Conservation (phyloP, 495 filamentous ascomycete genomes). For the Penicillium odoratum region DNA sequence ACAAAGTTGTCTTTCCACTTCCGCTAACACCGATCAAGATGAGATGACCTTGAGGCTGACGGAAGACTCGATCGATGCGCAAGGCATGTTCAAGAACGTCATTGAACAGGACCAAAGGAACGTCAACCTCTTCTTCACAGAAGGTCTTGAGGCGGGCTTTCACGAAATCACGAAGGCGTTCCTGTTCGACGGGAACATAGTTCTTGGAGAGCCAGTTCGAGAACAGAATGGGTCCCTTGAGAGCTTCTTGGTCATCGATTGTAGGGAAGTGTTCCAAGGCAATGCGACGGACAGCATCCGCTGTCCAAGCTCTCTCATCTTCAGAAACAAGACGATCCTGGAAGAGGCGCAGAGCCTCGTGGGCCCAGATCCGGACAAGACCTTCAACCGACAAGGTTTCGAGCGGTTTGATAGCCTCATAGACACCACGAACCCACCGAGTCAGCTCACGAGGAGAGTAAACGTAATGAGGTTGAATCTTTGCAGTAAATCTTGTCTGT, state of each 20-base stretch:
- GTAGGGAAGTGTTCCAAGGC: slow-evolving; percentile 90
- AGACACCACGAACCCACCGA: slow-evolving; percentile 93
- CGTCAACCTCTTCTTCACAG: slow-evolving; percentile 99
- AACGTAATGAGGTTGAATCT: slow-evolving; percentile 97
- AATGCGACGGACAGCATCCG: slow-evolving; percentile 77
- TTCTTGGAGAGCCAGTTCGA: slow-evolving; percentile 99
- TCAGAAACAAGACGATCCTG: slow-evolving; percentile 93
- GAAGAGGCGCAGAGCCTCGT: slow-evolving; percentile 94
- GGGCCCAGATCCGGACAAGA: slow-evolving; percentile 95
- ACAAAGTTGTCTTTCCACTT: slow-evolving; percentile 96
- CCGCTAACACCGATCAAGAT: slow-evolving; percentile 98
- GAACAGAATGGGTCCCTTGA: slow-evolving; percentile 93
- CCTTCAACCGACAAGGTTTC: slow-evolving; percentile 87
- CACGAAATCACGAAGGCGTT: slow-evolving; percentile 92
- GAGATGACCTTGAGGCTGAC: slow-evolving; percentile 95
- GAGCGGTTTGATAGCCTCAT: slow-evolving; percentile 91
- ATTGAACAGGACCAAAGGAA: slow-evolving; percentile 95
- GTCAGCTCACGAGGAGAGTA: slow-evolving; percentile 98
- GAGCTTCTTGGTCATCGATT: slow-evolving; percentile 81
- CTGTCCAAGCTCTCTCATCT: slow-evolving; percentile 94
- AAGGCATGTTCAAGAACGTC: slow-evolving; percentile 97
- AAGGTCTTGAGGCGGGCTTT: slow-evolving; percentile 97
- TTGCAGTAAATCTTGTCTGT: slow-evolving; percentile 86
- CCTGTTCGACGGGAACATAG: slow-evolving; percentile 93
- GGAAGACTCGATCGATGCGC: slow-evolving; percentile 97